phyloP scores from a whole-genome alignment of 306 rosid species.

The Medicago lupulina region DNA sequence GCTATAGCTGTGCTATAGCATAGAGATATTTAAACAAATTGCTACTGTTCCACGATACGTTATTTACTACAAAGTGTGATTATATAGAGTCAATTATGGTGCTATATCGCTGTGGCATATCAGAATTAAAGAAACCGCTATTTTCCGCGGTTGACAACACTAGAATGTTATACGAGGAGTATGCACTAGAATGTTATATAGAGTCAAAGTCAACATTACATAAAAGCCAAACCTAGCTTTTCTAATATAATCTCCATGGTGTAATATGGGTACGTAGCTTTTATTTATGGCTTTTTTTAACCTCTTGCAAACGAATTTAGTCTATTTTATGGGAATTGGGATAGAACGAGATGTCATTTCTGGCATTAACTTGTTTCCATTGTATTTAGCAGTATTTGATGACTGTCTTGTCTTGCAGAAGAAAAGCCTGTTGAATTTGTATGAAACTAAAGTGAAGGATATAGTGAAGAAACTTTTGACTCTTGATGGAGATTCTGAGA shows the following conservation, averaged over 20 bases:
- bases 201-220: not conserved
- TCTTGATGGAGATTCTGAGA: conserved; percentile 67
- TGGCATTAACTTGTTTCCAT: conserved; percentile 27
- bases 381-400: conserved; percentile 42
- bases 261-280: conserved; percentile 1
- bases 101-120: not conserved
- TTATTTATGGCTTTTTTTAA: conserved; percentile 21
- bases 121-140: not conserved
- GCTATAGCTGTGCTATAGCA: not conserved
- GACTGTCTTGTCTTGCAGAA: conserved; percentile 64
- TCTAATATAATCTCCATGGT: conserved; percentile 29
- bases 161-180: not conserved
- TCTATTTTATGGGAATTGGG: conserved; percentile 17
- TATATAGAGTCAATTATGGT: no score
- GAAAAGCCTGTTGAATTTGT: conserved; percentile 72
- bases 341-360: conserved; percentile 32
- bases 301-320: conserved; percentile 22
- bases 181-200: not conserved
- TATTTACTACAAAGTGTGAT: no score
- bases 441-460: conserved; percentile 73
- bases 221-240: conserved; percentile 23
- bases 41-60: no score
- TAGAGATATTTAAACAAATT: no score
- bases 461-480: conserved; percentile 73
- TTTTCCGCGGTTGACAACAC: not conserved